Conservation (phyloP, 78 protist species). For the Dictyostelium intermedium region DNA sequence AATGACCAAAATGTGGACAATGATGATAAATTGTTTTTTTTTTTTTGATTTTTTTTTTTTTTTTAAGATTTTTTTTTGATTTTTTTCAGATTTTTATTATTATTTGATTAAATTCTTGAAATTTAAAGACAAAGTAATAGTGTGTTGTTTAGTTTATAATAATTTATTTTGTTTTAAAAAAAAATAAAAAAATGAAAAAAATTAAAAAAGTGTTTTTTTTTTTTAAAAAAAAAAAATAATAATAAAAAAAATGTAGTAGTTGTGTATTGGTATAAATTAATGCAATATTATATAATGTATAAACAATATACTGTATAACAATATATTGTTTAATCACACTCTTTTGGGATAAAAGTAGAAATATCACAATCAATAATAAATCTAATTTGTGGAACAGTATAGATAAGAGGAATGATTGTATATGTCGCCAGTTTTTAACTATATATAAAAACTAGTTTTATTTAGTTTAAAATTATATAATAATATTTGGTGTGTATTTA, state of each 20-base stretch:
- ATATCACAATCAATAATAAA: conserved; percentile 14
- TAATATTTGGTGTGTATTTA: not conserved
- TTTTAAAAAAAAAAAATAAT: not conserved
- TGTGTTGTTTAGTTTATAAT: not conserved
- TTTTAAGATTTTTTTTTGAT: not conserved
- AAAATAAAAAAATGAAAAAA: too few species aligned
- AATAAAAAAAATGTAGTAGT: not conserved
- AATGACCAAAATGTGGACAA: not conserved
- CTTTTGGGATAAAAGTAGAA: conserved; percentile 27
- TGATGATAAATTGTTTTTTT: not conserved
- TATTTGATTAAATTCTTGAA: not conserved
- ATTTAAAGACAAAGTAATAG: not conserved
- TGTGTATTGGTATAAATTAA: not conserved
- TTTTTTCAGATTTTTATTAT: not conserved
- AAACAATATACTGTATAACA: not conserved
- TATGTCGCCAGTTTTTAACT: not conserved
- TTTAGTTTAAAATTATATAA: not conserved
- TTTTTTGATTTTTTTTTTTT: not conserved
- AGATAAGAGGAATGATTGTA: not conserved
- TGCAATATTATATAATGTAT: not conserved
- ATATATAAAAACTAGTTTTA: not conserved
- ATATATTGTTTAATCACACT: not conserved
- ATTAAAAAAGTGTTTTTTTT: not conserved
- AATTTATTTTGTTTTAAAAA: too few species aligned
- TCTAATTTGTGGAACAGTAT: conserved; percentile 4